phyloP scores from a whole-genome alignment of 352 stramenopile genomes.

The Thalassiosira mediterranea region DNA sequence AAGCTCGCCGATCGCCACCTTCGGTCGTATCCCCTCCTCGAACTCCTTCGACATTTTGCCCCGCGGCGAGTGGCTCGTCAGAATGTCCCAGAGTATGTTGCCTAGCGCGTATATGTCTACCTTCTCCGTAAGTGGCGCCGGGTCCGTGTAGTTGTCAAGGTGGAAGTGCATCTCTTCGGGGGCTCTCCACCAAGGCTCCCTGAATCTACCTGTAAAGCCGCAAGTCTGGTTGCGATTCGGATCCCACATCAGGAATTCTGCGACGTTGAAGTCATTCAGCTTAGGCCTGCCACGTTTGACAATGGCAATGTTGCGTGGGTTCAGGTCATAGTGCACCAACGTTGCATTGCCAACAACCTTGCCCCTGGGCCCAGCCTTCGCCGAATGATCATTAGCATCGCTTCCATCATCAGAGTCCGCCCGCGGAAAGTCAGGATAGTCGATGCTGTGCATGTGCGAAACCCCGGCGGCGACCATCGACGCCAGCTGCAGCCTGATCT shows the following conservation, averaged over 20 bases:
- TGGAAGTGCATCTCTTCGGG: slow-evolving; percentile 76
- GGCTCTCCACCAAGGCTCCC: slow-evolving; percentile 79
- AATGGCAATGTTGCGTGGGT: slow-evolving; percentile 78
- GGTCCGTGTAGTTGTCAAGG: slow-evolving; percentile 26
- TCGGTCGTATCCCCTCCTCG: slow-evolving; percentile 57
- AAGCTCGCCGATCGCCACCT: slow-evolving; percentile 56
- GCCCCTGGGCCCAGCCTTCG: slow-evolving; percentile 12
- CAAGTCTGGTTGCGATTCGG: slow-evolving; percentile 58
- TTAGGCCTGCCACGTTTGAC: slow-evolving; percentile 70
- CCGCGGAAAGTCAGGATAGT: slow-evolving; percentile 43
- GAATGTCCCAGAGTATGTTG: slow-evolving; percentile 71
- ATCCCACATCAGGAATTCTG: slow-evolving; percentile 75
- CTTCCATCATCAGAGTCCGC: slow-evolving; percentile 11
- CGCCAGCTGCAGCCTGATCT: slow-evolving; percentile 73
- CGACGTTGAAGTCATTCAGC: slow-evolving; percentile 84
- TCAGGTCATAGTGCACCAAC: slow-evolving; percentile 82
- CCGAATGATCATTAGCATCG: slow-evolving; percentile 1
- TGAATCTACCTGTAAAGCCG: slow-evolving; percentile 68
- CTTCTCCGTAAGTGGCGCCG: slow-evolving; percentile 61
- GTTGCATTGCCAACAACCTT: slow-evolving; percentile 44
- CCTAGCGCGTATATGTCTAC: slow-evolving; percentile 81
- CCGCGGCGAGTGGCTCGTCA: slow-evolving; percentile 72
- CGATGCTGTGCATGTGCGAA: slow-evolving; percentile 73
- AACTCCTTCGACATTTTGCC: slow-evolving; percentile 75
- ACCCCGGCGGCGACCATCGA: slow-evolving; percentile 64